phyloP scores from a whole-genome alignment of 257 asterid species.

The Solanum medicagineum region DNA sequence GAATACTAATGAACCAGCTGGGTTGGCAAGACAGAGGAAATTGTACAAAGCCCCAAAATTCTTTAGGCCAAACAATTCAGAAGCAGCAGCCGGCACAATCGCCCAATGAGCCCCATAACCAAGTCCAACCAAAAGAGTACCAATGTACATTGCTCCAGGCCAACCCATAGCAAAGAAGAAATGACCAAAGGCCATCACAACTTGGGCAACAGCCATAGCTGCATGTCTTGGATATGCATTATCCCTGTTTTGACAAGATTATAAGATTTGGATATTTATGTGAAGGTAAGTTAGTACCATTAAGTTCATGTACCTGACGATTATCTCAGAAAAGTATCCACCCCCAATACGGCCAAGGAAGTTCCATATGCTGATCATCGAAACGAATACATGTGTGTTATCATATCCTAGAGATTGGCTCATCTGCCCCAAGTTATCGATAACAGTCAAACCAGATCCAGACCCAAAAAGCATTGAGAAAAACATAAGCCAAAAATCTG shows the following conservation, averaged over 20 bases:
- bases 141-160: conserved; percentile 78
- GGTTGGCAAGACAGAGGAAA: conserved; percentile 40
- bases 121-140: conserved; percentile 83
- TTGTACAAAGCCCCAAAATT: conserved; percentile 62
- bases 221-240: conserved; percentile 73
- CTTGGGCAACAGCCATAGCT: conserved; percentile 71
- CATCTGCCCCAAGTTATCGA: conserved; percentile 60
- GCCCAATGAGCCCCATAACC: conserved; percentile 99
- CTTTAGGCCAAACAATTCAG: conserved; percentile 77
- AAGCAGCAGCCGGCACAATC: conserved; percentile 83
- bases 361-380: conserved; percentile 60
- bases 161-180: conserved; percentile 81
- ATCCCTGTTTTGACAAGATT: conserved; percentile 34
- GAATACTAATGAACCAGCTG: conserved; percentile 36
- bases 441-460: conserved; percentile 56
- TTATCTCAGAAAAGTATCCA: conserved; percentile 52
- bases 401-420: conserved; percentile 46
- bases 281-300: background rate
- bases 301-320: conserved; percentile 29
- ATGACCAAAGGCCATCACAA: conserved; percentile 70
- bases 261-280: background rate
- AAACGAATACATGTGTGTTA: conserved; percentile 38
- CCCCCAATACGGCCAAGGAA: conserved; percentile 59
- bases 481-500: conserved; percentile 54
- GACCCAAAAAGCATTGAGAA: conserved; percentile 51